Evolutionary conservation across 2,329 filamentous ascomycete genomes (phyloP).

Genomic region (Elsinoe arachidis): DNA sequence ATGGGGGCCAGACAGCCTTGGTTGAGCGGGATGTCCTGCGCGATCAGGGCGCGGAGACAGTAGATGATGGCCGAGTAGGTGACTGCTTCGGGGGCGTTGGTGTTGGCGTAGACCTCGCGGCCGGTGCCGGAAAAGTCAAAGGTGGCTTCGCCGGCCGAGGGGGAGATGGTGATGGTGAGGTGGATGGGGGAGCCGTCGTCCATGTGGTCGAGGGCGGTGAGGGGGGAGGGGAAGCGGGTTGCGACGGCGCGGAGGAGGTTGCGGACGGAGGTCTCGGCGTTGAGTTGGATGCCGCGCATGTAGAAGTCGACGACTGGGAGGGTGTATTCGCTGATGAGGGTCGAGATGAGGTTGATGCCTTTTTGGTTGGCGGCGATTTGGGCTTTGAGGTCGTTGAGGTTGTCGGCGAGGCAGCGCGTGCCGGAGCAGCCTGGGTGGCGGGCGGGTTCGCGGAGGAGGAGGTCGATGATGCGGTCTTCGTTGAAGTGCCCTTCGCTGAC

Average conservation of each 20-base stretch:
- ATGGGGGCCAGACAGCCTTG: constrained; percentile 74
- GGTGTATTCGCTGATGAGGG: constrained; percentile 68
- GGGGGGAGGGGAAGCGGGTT: constrained; percentile 56
- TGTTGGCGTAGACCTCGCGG: constrained; percentile 61
- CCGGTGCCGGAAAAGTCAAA: constrained; percentile 76
- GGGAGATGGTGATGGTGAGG: constrained; percentile 66
- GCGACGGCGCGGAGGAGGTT: constrained; percentile 64
- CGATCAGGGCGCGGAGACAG: constrained; percentile 69
- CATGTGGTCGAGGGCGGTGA: constrained; percentile 73
- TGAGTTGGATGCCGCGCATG: constrained; percentile 74
- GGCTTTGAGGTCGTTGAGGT: constrained; percentile 77
- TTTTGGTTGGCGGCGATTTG: constrained; percentile 83
- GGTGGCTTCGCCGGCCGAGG: constrained; percentile 62
- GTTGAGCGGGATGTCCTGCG: constrained; percentile 75
- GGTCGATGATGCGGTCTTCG: constrained; percentile 62
- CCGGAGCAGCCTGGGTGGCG: constrained; percentile 68
- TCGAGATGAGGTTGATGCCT: constrained; percentile 68
- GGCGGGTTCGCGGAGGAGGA: constrained; percentile 62
- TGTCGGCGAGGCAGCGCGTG: constrained; percentile 70
- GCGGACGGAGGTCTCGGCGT: constrained; percentile 68
- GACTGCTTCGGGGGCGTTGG: constrained; percentile 73
- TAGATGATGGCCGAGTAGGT: constrained; percentile 82
- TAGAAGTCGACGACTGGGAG: constrained; percentile 72
- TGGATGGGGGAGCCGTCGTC: constrained; percentile 75
- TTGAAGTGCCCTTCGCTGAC: constrained; percentile 71